Base-by-base conservation (phyloP, 2,329 filamentous ascomycete genomes). In the Cyanodermella asteris region DNA sequence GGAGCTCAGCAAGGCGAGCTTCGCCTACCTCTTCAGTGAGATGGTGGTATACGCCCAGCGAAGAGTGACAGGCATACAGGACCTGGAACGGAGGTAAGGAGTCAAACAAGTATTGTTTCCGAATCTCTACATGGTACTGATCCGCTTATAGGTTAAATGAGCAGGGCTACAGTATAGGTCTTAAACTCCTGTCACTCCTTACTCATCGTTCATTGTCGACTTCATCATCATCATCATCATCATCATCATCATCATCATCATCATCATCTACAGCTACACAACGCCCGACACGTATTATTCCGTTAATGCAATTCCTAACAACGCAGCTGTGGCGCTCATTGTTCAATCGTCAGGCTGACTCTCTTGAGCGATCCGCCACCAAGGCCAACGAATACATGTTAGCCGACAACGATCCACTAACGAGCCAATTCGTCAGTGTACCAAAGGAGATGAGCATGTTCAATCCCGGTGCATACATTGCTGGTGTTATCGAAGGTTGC, bases 321-420 rank as follows among this genome's bases (percentile, higher is more conserved):
- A 80, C 81, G 33, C 74, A 73, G 28, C 61, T 93, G 28, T 97
- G 84, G 76, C 70, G 74, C 36, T 76, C 91, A 49, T 73, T 97
- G 24, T 97, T 97, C 49, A 71, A 68, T 18, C 74, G 84, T 2
- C 72, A 82, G 28, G 87, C 87, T 15, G 84, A 94, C 52, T 75
- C 80, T 11, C 69, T 97, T 30, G 87, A 97, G 54, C 82, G 87
- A 52, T 78, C 71, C 30, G 72, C 76, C 6, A 66, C 72, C 26
- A 84, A 81, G 26, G 72, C 78, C 6, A 80, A 87, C 38, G 84
- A 94, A 56, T 97, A 94, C 59, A 94, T 97, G 84, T 87, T 97
- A 40, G 78, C 82, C 40, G 87, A 97, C 53, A 94, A 97, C 51
- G 87, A 94, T 46, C 87, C 87, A 13, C 61, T 94, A 25, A 84